Evolutionary conservation across 768 basidiomycete genomes (phyloP).

Genomic region (Rhizopogon vinicolor): DNA sequence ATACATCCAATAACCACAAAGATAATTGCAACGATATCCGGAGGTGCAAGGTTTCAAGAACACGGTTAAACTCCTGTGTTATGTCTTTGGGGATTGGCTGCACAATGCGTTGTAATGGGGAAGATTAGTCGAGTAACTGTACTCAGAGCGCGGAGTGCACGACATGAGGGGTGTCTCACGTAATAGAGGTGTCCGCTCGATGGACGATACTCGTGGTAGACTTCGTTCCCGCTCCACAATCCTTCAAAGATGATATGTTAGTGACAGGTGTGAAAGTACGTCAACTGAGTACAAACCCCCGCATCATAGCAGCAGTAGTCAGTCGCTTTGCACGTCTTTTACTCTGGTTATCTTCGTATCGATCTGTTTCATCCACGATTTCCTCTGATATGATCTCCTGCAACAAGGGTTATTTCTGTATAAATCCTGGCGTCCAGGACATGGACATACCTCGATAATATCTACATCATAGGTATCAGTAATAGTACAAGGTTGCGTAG

Average conservation of each 20-base stretch:
- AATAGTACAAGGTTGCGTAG: slow-evolving; percentile 1
- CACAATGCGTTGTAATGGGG: neutral
- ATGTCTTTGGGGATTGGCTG: slow-evolving; percentile 3
- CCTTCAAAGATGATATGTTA: slow-evolving; percentile 20
- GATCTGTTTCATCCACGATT: slow-evolving; percentile 93
- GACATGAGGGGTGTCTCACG: neutral
- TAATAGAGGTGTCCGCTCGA: slow-evolving; percentile 35
- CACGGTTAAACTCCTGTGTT: neutral
- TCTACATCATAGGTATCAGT: slow-evolving; percentile 34
- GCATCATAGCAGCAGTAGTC: slow-evolving; percentile 74
- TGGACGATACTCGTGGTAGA: slow-evolving; percentile 19
- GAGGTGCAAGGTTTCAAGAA: no score
- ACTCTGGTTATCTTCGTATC: slow-evolving; percentile 81
- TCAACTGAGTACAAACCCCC: slow-evolving; percentile 43
- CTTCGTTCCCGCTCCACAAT: slow-evolving; percentile 52
- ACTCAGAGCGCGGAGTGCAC: neutral
- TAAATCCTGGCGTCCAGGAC: neutral
- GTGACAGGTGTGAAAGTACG: neutral
- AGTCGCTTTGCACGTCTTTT: slow-evolving; percentile 69
- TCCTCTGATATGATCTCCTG: slow-evolving; percentile 95
- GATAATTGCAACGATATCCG: neutral
- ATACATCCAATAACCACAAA: neutral
- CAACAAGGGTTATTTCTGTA: slow-evolving; percentile 4
- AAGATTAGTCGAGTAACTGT: neutral
- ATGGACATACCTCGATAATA: slow-evolving; percentile 57